These are phyloP conservation scores for Parsonsia alboflavescens DNA, from an alignment of 257 asterid genomes.

Conservation along the genomic window DNA sequence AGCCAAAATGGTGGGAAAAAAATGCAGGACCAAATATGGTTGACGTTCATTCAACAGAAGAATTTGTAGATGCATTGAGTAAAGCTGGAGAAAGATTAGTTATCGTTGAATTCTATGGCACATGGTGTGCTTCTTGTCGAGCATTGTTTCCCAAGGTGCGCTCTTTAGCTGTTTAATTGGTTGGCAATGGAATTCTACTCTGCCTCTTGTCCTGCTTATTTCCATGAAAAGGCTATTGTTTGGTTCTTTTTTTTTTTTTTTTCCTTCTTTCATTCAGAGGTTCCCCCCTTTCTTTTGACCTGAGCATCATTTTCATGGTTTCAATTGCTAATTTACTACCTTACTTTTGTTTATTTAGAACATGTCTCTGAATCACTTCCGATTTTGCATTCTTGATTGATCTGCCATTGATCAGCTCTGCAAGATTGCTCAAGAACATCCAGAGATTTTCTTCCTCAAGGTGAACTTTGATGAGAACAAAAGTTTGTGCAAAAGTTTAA, in stretches of 20 bases:
- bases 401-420: slow-evolving; percentile 41
- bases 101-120: slow-evolving; percentile 42
- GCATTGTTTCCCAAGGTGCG: slow-evolving; percentile 45
- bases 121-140: slow-evolving; percentile 56
- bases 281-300: not conserved
- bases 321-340: not conserved
- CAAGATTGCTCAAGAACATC: slow-evolving; percentile 52
- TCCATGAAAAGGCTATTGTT: too few relatives aligned
- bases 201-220: not conserved
- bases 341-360: not conserved
- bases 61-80: slow-evolving; percentile 38
- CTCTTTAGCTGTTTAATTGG: slow-evolving; percentile 5
- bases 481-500: slow-evolving; percentile 63
- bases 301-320: not conserved
- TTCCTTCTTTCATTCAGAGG: not conserved
- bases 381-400: not conserved
- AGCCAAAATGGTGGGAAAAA: slow-evolving; percentile 53
- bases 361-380: not conserved
- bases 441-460: slow-evolving; percentile 62
- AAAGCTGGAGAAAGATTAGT: slow-evolving; percentile 42
- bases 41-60: slow-evolving; percentile 39
- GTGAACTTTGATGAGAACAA: slow-evolving; percentile 77
- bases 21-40: slow-evolving; percentile 39
- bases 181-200: not conserved
- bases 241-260: not conserved